Percentiles rank a stretch among this genome's conserved stretches.
phyloP scores from a whole-genome alignment of 2,329 filamentous ascomycete species.

The Xylariaceae sp. region DNA sequence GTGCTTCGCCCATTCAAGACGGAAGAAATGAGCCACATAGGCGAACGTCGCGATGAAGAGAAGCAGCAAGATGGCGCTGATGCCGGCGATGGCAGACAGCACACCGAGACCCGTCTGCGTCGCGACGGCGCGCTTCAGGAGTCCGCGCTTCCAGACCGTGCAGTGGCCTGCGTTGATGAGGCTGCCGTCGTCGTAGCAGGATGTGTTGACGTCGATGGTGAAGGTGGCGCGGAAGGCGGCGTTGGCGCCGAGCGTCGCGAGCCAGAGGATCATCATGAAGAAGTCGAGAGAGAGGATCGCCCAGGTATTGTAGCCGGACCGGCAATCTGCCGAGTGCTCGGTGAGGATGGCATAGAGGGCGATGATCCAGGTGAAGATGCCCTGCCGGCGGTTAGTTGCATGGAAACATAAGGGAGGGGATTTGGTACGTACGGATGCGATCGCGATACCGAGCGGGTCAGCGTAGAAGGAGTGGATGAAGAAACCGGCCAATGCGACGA shows the following conservation, averaged over 20 bases:
- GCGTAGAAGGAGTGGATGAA: slow-evolving; percentile 39
- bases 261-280: slow-evolving; percentile 44
- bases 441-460: slow-evolving; percentile 37
- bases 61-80: slow-evolving; percentile 38
- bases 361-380: slow-evolving; percentile 43
- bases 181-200: slow-evolving; percentile 36
- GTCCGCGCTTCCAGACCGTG: slow-evolving; percentile 21
- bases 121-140: slow-evolving; percentile 29
- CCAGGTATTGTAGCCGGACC: slow-evolving; percentile 39
- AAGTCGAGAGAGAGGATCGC: slow-evolving; percentile 41
- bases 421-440: slow-evolving; percentile 36
- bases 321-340: slow-evolving; percentile 36
- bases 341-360: slow-evolving; percentile 39
- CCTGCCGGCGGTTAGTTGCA: slow-evolving; percentile 28
- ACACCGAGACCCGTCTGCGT: slow-evolving; percentile 33
- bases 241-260: slow-evolving; percentile 38
- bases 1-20: slow-evolving; percentile 23
- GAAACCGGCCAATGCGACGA: slow-evolving; percentile 39
- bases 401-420: not conserved
- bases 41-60: slow-evolving; percentile 31
- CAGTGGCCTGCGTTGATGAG: slow-evolving; percentile 37
- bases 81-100: slow-evolving; percentile 38
- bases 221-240: slow-evolving; percentile 38
- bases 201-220: slow-evolving; percentile 30
- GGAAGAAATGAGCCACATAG: slow-evolving; percentile 32